phyloP scores from a whole-genome alignment of 495 filamentous ascomycete species.

The Lasiosphaeriaceae sp. region DNA sequence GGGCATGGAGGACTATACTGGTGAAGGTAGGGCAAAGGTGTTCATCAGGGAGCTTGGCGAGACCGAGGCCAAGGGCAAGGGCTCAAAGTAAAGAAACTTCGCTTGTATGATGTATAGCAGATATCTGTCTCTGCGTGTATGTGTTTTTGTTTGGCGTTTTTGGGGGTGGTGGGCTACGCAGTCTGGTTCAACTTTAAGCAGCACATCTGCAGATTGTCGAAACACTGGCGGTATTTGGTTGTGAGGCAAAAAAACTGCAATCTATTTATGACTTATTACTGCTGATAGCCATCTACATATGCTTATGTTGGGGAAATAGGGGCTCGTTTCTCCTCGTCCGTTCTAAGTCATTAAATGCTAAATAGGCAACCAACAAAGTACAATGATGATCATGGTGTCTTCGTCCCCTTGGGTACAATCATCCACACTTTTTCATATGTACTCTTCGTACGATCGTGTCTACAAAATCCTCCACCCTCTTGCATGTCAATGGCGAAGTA shows the following conservation, averaged over 20 bases:
- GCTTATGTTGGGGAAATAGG: too few relatives aligned
- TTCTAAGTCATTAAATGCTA: too few relatives aligned
- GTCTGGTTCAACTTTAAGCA: not conserved
- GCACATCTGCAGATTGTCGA: not conserved
- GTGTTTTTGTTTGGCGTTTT: not conserved
- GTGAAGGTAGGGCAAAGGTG: constrained; percentile 69
- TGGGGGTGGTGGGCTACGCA: not conserved
- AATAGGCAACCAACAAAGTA: too few relatives aligned
- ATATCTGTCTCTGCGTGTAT: not conserved
- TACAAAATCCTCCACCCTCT: too few relatives aligned
- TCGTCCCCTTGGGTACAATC: too few relatives aligned
- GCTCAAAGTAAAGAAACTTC: constrained; percentile 41
- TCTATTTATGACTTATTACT: too few relatives aligned
- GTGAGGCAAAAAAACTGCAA: not conserved
- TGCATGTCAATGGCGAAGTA: too few relatives aligned
- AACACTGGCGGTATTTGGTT: not conserved
- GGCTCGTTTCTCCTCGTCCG: too few relatives aligned
- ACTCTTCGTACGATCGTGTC: too few relatives aligned
- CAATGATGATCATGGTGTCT: too few relatives aligned
- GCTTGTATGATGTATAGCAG: not conserved
- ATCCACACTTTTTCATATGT: too few relatives aligned
- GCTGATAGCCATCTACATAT: too few relatives aligned
- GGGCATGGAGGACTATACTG: constrained; percentile 69
- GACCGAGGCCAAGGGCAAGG: constrained; percentile 86
- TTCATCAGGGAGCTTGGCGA: constrained; percentile 79